A percentile compares a stretch with the other conserved stretches of the same genome.
Evolutionary conservation across 1,284 basidiomycete genomes (phyloP).

Genomic region (Apiotrichum mycotoxinovorans): DNA sequence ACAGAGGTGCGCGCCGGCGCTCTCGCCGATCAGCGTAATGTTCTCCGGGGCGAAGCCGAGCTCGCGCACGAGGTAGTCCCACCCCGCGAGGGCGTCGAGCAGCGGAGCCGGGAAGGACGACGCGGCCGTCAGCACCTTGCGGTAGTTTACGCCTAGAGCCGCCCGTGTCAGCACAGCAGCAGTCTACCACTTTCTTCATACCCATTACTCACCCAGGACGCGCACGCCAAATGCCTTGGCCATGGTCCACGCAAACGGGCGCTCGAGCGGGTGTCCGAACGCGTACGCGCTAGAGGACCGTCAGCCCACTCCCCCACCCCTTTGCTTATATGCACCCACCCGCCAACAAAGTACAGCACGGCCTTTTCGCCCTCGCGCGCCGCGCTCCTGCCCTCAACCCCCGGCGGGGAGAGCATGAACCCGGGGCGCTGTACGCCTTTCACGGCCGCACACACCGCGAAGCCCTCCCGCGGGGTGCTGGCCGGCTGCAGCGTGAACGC

Average conservation of each 20-base stretch:
- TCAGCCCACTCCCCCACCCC: no score
- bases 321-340: no score
- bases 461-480: neutral
- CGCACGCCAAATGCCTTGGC: conserved; percentile 10
- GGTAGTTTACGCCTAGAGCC: conserved; percentile 13
- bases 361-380: conserved; percentile 26
- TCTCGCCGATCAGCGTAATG: conserved; percentile 18
- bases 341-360: conserved; percentile 28
- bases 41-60: conserved; percentile 14
- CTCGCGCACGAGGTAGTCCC: conserved; percentile 11
- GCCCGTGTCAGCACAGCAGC: neutral
- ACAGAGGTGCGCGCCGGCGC: conserved; percentile 17
- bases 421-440: neutral
- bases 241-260: conserved; percentile 11
- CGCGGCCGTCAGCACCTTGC: conserved; percentile 11
- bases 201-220: conserved; percentile 5
- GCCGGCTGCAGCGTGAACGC: neutral
- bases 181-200: neutral
- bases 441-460: neutral
- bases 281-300: conserved; percentile 9
- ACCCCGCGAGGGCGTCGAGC: conserved; percentile 20
- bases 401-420: conserved; percentile 24
- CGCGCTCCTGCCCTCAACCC: conserved; percentile 1
- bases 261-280: conserved; percentile 17
- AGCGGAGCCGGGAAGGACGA: conserved; percentile 19